These are phyloP conservation scores for Corymbia maculata DNA, from an alignment of 345 rosid genomes.

Conservation along the genomic window DNA sequence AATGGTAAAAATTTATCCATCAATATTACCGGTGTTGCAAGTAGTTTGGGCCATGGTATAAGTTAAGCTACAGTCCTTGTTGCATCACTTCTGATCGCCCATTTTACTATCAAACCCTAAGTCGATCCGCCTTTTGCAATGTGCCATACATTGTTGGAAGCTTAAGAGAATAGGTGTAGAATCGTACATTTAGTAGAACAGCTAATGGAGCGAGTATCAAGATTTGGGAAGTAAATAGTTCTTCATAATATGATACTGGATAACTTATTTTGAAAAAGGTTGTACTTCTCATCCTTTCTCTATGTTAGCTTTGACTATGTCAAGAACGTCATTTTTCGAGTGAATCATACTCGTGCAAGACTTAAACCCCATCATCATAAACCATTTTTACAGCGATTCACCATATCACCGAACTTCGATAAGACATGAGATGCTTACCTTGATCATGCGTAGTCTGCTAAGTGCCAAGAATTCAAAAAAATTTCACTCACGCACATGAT, in stretches of 20 bases:
- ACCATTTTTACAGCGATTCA: conserved; percentile 3
- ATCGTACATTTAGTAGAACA: not conserved
- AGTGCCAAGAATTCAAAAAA: not conserved
- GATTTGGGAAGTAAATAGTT: conserved; percentile 6
- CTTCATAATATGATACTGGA: not conserved
- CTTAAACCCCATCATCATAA: conserved; percentile 9
- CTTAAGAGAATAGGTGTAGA: not conserved
- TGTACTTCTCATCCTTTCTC: not conserved
- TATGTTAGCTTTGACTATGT: conserved; percentile 5
- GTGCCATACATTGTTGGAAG: conserved; percentile 2
- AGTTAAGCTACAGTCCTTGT: not conserved
- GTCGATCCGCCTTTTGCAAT: not conserved
- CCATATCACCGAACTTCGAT: not conserved
- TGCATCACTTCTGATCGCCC: too few relatives aligned
- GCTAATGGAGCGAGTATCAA: conserved; percentile 16
- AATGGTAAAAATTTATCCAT: conserved; percentile 7
- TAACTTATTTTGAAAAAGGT: not conserved
- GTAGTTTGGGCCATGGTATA: conserved; percentile 5
- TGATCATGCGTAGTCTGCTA: not conserved
- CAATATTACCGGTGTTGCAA: conserved; percentile 13
- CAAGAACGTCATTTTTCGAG: conserved; percentile 4
- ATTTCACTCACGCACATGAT: not conserved
- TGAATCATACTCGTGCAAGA: not conserved
- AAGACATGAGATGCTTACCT: not conserved
- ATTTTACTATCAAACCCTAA: not conserved